phyloP scores from a whole-genome alignment of 192 early-diverging fungal genomes.

The Coemansia guatemalensis region DNA sequence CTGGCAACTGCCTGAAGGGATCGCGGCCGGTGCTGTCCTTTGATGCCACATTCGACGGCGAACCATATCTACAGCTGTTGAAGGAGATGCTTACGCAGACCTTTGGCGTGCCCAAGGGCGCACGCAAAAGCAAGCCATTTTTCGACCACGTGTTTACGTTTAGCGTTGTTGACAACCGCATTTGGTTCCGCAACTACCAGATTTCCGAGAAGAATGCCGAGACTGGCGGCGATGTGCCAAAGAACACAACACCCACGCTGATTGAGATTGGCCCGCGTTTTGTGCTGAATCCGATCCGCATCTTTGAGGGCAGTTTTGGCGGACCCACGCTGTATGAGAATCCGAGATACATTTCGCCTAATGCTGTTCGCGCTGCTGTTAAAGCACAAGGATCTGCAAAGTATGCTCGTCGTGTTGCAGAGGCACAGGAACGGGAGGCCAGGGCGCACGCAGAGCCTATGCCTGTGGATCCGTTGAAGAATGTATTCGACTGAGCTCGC shows the following conservation, averaged over 20 bases:
- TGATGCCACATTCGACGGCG: constrained; percentile 86
- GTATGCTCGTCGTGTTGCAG: constrained; percentile 31
- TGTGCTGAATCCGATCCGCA: constrained; percentile 85
- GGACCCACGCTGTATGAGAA: constrained; percentile 92
- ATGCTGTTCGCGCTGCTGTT: constrained; percentile 42
- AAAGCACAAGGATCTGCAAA: constrained; percentile 32
- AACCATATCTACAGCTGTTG: constrained; percentile 82
- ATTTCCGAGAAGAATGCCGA: constrained; percentile 69
- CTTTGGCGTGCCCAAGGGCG: constrained; percentile 85
- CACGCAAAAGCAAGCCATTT: constrained; percentile 93
- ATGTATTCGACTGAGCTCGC: constrained; percentile 38
- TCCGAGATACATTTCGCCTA: constrained; percentile 80
- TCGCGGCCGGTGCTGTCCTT: constrained; percentile 94
- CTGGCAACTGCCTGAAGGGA: constrained; percentile 96
- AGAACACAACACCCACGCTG: constrained; percentile 72
- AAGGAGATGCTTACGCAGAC: constrained; percentile 94
- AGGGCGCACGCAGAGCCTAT: constrained; percentile 36
- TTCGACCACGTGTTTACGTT: constrained; percentile 93
- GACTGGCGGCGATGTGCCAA: constrained; percentile 56
- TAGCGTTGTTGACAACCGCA: constrained; percentile 79
- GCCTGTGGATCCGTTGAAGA: constrained; percentile 47
- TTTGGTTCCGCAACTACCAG: constrained; percentile 99
- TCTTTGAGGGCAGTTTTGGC: constrained; percentile 95
- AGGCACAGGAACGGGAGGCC: constrained; percentile 22
- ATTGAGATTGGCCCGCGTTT: constrained; percentile 98